Percentiles rank a stretch among this genome's conserved stretches.
Conservation (phyloP, 2,329 filamentous ascomycete genomes). For the Fusarium vanettenii region DNA sequence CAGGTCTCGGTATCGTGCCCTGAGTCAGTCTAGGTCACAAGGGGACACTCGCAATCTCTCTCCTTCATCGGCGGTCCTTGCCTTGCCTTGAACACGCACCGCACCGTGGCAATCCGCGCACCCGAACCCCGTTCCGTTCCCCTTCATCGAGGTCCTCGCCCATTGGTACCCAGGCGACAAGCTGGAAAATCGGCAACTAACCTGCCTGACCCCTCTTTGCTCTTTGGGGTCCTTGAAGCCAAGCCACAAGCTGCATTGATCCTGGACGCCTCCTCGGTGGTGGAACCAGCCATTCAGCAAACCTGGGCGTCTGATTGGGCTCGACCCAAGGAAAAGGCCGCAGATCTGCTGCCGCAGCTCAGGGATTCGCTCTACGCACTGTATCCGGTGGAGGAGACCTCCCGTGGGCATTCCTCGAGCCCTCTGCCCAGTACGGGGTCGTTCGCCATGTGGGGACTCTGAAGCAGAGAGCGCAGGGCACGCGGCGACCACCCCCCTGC, state of each 20-base stretch:
- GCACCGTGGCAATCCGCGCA: conserved; percentile 43
- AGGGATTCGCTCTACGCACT: conserved; percentile 39
- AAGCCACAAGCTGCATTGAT: conserved; percentile 45
- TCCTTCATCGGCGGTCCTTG: conserved; percentile 22
- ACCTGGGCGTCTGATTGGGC: conserved; percentile 42
- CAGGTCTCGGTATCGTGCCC: conserved; percentile 36
- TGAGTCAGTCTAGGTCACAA: conserved; percentile 46
- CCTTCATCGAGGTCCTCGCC: conserved; percentile 36
- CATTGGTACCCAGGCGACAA: conserved; percentile 40
- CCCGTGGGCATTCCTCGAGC: conserved; percentile 42
- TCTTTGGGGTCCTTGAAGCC: conserved; percentile 40
- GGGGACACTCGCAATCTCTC: conserved; percentile 43
- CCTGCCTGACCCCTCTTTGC: conserved; percentile 44
- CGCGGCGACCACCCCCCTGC: conserved; percentile 33
- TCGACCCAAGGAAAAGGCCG: conserved; percentile 42
- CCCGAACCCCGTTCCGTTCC: conserved; percentile 41
- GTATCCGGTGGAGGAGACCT: conserved; percentile 32
- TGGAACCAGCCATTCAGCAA: conserved; percentile 37
- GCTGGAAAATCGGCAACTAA: conserved; percentile 45
- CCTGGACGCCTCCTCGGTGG: conserved; percentile 39
- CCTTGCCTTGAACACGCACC: neutral
- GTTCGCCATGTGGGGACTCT: conserved; percentile 34
- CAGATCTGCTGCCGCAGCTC: conserved; percentile 45
- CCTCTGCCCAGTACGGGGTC: conserved; percentile 36
- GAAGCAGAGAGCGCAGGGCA: conserved; percentile 34